Evolutionary conservation across 2,329 filamentous ascomycete genomes (phyloP), one percentile per base, ranked within the genome.

Genomic region (Cordyceps militaris): DNA sequence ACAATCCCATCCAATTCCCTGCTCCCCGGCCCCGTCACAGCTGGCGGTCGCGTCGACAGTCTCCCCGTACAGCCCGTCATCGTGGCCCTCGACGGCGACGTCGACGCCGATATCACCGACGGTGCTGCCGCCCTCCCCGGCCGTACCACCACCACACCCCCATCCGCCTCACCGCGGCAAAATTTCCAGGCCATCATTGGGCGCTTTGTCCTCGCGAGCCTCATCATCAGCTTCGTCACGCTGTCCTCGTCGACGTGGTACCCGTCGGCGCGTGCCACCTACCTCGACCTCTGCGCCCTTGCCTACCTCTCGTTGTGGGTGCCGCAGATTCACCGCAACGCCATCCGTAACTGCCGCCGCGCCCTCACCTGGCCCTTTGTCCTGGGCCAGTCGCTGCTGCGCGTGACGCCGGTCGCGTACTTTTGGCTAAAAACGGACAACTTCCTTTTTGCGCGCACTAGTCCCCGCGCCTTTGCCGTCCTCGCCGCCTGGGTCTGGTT

Each of bases 321-420:
- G 1, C 93, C 94, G 0, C 94, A 99, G 70, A 96, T 97, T 63
- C 83, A 88, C 67, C 89, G 94, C 61, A 99, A 99, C 70, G 79
- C 88, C 55, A 84, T 89, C 72, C 89, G 93, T 56, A 97, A 97
- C 72, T 96, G 91, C 71, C 89, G 92, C 42, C 89, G 89, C 65
- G 92, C 93, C 1, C 78, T 97, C n/a, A 82, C 86, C 3, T 97
- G 92, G 91, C 87, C 88, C 60, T 99, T 96, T 68, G 87, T 96
- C 57, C 68, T 91, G 23, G 92, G 91, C 3, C 89, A 96, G 70
- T 94, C 89, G 49, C 65, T 87, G 5, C 78, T 96, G 8, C 86
- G 94, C 1, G 76, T 96, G 6, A 73, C 88, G 1, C 93, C 94
- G 0, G 83, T 97, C 56, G 79, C 87, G 1, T 97, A 97, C 69